Base-by-base conservation (phyloP, 129 eudicot species). In the Deinandra increscens region DNA sequence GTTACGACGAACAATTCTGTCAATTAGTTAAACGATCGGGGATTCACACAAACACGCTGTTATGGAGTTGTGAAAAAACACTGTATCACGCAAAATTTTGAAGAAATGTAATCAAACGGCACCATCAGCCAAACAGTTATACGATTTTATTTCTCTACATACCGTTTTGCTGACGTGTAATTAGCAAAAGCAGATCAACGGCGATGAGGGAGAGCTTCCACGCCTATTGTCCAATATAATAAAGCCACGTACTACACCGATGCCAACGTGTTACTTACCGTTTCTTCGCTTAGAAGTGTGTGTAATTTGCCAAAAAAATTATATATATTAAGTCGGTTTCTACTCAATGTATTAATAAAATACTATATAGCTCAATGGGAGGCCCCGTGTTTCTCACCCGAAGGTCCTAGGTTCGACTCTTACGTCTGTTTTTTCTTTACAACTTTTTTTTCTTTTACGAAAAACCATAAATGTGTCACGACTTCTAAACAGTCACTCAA, bases 141-240 rank as follows among this genome's bases (percentile, higher is more conserved):
- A 6, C 39, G 14, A 0, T 20, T 55, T 55, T 14, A 26, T 26
- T 26, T 26, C 31, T 44, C 9, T 23, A 59, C 22, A 12, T 33
- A 59, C 64, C 14, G 43, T 41, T 48, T 42, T 39, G 75, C 74
- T 44, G 33, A 87, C 95, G 95, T 84, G 90, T 83, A 74, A 62
- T 59, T 34, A 46, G 46, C 17, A 22, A 50, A 61, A 58, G 55
- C 65, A 65, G 19, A 29, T 22, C n/a, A 22, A 4, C 3, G 59
- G 3, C 12, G 31, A 20, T 53, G 60, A 9, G n/a, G 9, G 60
- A 19, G 37, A 23, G 17, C 34, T 23, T 55, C 71, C 50, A 54
- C 73, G 49, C 20, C 38, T 78, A 31, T 2, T 6, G 18, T 0
- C 86, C 83, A 87, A 82, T 80, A 0, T 6, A 0, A 6, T 4